Percentiles rank a stretch among this genome's conserved stretches.
These are phyloP conservation scores for Penicillium steckii DNA, from an alignment of 495 filamentous ascomycete genomes.

Conservation along the genomic window DNA sequence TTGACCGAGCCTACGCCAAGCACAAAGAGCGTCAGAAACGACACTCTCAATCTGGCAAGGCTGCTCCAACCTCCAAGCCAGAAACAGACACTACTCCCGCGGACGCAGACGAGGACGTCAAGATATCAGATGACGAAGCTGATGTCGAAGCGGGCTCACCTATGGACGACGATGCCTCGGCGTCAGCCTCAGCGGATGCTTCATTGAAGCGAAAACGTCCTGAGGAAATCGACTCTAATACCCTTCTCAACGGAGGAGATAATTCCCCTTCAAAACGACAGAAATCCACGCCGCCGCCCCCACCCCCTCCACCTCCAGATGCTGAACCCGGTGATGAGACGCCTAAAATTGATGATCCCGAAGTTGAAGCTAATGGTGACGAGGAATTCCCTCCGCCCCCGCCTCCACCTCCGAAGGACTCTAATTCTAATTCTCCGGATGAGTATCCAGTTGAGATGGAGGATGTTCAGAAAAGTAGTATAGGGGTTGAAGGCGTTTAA, in stretches of 20 bases:
- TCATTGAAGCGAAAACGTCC: neutral
- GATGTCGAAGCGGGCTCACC: neutral
- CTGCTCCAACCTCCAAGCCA: neutral
- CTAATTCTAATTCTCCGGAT: neutral
- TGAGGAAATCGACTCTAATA: neutral
- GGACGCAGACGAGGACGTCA: neutral
- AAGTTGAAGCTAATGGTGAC: neutral
- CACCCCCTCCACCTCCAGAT: neutral
- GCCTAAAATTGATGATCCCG: neutral
- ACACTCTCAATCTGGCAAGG: neutral
- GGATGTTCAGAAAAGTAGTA: neutral
- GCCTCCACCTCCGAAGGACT: neutral
- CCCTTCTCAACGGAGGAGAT: neutral
- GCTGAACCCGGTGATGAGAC: neutral
- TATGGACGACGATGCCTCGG: neutral
- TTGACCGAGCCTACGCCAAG: slow-evolving; percentile 80
- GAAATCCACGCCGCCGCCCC: neutral
- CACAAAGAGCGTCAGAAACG: slow-evolving; percentile 47
- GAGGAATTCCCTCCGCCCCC: neutral
- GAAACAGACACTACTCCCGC: neutral
- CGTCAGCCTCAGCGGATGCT: neutral
- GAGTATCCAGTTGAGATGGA: neutral
- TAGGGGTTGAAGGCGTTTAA: neutral
- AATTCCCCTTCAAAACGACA: neutral
- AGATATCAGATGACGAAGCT: neutral